Evolutionary conservation across 1,284 basidiomycete species (phyloP), one percentile per base, ranked within the genome.

Genomic region (Cutaneotrichosporon spelunceum): DNA sequence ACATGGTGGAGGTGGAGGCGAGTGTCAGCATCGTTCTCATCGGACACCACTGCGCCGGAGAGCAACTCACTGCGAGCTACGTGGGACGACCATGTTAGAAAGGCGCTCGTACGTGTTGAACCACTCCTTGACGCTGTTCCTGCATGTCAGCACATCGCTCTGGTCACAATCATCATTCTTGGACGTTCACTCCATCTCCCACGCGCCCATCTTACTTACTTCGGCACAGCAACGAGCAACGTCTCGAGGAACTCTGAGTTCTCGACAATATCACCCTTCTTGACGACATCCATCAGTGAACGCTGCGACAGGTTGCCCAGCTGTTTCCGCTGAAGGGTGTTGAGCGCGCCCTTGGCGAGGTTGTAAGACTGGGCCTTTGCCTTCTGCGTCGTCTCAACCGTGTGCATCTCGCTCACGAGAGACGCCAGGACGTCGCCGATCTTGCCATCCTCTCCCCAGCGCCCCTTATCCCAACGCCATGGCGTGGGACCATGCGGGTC

Each of bases 231-330:
- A 6, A 99, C 91, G 14, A 99, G 80, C 33, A 96, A 79, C 0
- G 95, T 96, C 76, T 97, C 91, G 67, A 99, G 81, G 75, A 93
- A 98, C 76, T 99, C 96, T 6, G 92, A 96, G 61, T 91, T 86
- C 59, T 78, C 72, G 36, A 81, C 80, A 55, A 97, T 83, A 74
- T 98, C 86, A 19, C 90, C 87, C 67, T 87, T 86, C 53, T 86
- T 85, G 21, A 99, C 90, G 19, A 99, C 82, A 59, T 96, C 94
- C 19, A 86, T 86, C 26, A 99, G 82, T 9, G 91, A 91, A 57
- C 89, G 85, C 47, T 93, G 88, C 36, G 93, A 93, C 29, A 99
- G 85, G 76, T 98, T 98, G 3, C 96, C 96, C 24, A 93, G 87
- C 83, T 91, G 91, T 85, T 93, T 97, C 67, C 95, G 87, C 76